phyloP scores from a whole-genome alignment of 805 yeast species.

The Priceomyces melissophilus region DNA sequence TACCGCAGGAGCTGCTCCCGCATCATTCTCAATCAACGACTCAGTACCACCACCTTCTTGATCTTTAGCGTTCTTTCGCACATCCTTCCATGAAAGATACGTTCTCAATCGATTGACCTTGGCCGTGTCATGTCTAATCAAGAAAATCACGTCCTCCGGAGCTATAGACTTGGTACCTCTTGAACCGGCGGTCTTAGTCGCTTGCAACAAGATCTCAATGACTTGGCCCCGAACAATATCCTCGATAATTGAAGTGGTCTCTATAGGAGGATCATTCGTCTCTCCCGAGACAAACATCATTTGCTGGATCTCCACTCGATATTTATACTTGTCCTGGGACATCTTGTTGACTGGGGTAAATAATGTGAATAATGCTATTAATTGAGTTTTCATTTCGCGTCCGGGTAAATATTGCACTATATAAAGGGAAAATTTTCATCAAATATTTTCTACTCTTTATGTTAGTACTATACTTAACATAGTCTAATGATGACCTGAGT shows the following conservation, averaged over 20 bases:
- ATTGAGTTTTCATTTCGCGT: no score
- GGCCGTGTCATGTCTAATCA: slow-evolving; percentile 90
- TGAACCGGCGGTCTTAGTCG: slow-evolving; percentile 70
- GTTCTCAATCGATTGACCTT: slow-evolving; percentile 90
- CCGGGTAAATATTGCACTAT: slow-evolving; percentile 1
- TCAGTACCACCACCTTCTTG: slow-evolving; percentile 52
- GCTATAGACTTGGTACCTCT: slow-evolving; percentile 83
- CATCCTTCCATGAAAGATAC: slow-evolving; percentile 94
- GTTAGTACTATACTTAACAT: slow-evolving; percentile 5
- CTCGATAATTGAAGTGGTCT: slow-evolving; percentile 88
- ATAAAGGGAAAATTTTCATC: not conserved
- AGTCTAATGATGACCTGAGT: slow-evolving; percentile 82
- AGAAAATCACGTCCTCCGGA: slow-evolving; percentile 89
- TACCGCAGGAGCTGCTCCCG: slow-evolving; percentile 33
- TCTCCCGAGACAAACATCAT: slow-evolving; percentile 99
- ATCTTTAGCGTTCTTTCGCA: slow-evolving; percentile 72
- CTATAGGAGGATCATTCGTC: slow-evolving; percentile 88
- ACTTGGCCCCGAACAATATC: slow-evolving; percentile 96
- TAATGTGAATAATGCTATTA: no score
- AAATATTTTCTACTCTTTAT: not conserved
- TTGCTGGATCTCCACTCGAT: slow-evolving; percentile 88
- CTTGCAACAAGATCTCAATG: slow-evolving; percentile 74
- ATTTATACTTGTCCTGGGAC: slow-evolving; percentile 54
- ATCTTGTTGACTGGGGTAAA: not conserved
- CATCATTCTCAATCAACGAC: slow-evolving; percentile 50